These are phyloP conservation scores for Arabidopsis hybrid DNA, from an alignment of 441 rosid genomes.

Conservation along the genomic window DNA sequence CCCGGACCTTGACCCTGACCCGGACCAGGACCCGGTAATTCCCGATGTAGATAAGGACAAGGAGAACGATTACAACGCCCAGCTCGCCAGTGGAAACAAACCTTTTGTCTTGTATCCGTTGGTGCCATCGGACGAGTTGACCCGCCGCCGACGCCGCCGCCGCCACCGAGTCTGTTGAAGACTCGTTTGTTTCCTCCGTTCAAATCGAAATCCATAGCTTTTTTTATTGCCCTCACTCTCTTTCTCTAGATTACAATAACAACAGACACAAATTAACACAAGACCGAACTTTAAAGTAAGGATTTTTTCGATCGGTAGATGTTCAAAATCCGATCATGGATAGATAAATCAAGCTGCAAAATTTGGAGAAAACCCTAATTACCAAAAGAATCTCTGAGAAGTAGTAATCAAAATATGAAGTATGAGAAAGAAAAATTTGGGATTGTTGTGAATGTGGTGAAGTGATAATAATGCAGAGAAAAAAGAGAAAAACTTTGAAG, in stretches of 20 bases:
- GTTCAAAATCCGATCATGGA: conserved; percentile 22
- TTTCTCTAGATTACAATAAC: conserved; percentile 14
- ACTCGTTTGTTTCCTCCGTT: conserved; percentile 78
- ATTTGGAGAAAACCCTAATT: conserved; percentile 29
- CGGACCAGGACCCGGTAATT: conserved; percentile 64
- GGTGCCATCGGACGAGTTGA: conserved; percentile 48
- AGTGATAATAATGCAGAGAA: neutral
- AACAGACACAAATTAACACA: neutral
- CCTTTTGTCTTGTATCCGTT: conserved; percentile 62
- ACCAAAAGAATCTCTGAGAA: neutral
- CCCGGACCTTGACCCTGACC: conserved; percentile 26
- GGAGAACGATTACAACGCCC: conserved; percentile 79
- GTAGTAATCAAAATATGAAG: neutral
- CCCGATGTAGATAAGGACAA: conserved; percentile 82
- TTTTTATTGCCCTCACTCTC: neutral
- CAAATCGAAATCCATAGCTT: conserved; percentile 72
- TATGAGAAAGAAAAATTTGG: neutral
- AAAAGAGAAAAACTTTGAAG: neutral
- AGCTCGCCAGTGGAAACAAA: conserved; percentile 88
- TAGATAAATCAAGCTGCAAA: conserved; percentile 16
- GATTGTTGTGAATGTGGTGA: neutral
- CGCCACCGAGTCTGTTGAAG: conserved; percentile 63
- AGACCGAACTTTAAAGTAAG: too few species aligned
- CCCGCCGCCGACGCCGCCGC: conserved; percentile 43
- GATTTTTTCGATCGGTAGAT: neutral